Percentiles rank a stretch among this genome's conserved stretches.
Conservation (phyloP, 2,329 filamentous ascomycete species). For the Bimuria novae-zelandiae region DNA sequence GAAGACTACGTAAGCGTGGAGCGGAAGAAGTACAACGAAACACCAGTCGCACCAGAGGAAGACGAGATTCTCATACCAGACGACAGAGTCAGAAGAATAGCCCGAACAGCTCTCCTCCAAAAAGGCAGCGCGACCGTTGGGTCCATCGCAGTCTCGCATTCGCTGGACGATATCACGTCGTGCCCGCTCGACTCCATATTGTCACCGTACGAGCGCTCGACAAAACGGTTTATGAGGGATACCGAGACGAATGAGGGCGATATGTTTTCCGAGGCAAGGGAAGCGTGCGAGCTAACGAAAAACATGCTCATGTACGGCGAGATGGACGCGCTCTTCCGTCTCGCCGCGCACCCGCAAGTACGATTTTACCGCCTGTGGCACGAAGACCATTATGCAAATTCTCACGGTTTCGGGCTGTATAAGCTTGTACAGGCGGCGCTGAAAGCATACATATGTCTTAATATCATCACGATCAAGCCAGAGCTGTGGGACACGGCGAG, state of each 20-base stretch:
- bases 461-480: background rate
- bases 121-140: background rate
- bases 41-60: background rate
- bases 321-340: background rate
- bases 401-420: background rate
- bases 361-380: background rate
- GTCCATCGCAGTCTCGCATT: too few relatives aligned
- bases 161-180: too few relatives aligned
- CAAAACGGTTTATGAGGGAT: background rate
- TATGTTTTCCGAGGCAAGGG: background rate
- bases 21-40: background rate
- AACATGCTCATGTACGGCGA: background rate
- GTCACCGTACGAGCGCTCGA: background rate
- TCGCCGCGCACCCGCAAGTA: background rate
- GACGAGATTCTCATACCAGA: conserved; percentile 2
- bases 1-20: background rate
- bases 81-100: background rate
- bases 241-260: background rate
- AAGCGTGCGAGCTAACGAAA: background rate
- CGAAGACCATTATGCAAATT: background rate
- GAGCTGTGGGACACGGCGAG: background rate
- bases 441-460: background rate
- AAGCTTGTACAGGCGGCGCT: background rate
- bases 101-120: background rate
- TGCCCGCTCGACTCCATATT: background rate